A percentile compares a stretch with the other conserved stretches of the same genome.
These are phyloP conservation scores for Cladosporium sp. DNA, from an alignment of 2,329 filamentous ascomycete species.

Conservation along the genomic window DNA sequence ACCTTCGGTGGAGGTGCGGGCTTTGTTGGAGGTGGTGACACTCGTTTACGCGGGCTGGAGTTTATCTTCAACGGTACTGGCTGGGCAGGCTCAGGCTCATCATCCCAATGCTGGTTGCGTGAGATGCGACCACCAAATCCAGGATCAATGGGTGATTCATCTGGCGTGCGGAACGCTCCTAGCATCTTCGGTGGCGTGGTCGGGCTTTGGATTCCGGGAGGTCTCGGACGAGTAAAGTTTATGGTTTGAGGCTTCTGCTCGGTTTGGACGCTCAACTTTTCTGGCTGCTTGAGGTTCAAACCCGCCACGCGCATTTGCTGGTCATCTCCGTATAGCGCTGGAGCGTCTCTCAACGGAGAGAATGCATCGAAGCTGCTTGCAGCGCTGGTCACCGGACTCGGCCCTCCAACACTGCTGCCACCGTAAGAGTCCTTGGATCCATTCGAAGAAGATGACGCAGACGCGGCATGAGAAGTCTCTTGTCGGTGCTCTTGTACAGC, in stretches of 20 bases:
- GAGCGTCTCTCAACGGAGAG: slow-evolving; percentile 24
- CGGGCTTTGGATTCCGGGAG: slow-evolving; percentile 1
- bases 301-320: slow-evolving; percentile 29
- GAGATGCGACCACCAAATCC: slow-evolving; percentile 15
- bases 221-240: slow-evolving; percentile 23
- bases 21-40: slow-evolving; percentile 14
- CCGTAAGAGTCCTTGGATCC: slow-evolving; percentile 29
- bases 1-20: slow-evolving; percentile 15
- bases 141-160: slow-evolving; percentile 36
- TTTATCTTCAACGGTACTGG: slow-evolving; percentile 4
- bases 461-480: slow-evolving; percentile 31
- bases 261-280: slow-evolving; percentile 30
- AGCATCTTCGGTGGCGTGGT: slow-evolving; percentile 10
- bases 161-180: slow-evolving; percentile 17
- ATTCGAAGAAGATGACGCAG: slow-evolving; percentile 34
- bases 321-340: slow-evolving; percentile 26
- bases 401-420: slow-evolving; percentile 30
- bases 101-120: slow-evolving; percentile 24
- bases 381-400: slow-evolving; percentile 34
- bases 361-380: slow-evolving; percentile 36
- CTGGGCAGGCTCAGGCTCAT: slow-evolving; percentile 2
- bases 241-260: slow-evolving; percentile 29
- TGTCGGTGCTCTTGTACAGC: slow-evolving; percentile 31
- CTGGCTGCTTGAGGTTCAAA: slow-evolving; percentile 26
- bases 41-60: neutral